Evolutionary conservation across 2,329 filamentous ascomycete genomes (phyloP).

Genomic region (Diaporthe eres): DNA sequence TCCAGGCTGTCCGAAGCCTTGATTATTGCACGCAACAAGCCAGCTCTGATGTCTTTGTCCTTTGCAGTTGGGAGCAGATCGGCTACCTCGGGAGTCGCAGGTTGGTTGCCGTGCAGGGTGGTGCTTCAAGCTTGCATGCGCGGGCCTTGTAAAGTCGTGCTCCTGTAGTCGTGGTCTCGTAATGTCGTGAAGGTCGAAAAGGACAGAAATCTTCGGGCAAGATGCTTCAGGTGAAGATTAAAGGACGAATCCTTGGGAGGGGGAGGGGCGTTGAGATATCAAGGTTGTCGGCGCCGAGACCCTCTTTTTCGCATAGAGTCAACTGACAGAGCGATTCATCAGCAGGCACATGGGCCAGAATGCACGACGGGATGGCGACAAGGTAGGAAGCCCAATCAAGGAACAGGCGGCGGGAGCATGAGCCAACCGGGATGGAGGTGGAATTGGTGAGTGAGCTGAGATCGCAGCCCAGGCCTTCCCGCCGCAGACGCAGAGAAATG

Average conservation of each 20-base stretch:
- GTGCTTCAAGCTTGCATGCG: not conserved
- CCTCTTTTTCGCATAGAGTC: constrained; percentile 25
- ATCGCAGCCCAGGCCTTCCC: constrained; percentile 41
- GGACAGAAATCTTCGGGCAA: not conserved
- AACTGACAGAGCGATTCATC: constrained; percentile 27
- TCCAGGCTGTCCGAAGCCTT: not conserved
- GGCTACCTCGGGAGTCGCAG: constrained; percentile 4
- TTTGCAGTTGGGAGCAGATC: not conserved
- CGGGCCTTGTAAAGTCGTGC: not conserved
- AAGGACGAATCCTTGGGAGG: constrained; percentile 16
- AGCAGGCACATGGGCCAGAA: constrained; percentile 32
- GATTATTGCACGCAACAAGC: not conserved
- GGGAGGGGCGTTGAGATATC: constrained; percentile 13
- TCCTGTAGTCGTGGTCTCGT: constrained; percentile 4
- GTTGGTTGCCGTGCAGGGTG: not conserved
- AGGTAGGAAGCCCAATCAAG: constrained; percentile 25
- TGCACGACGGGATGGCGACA: constrained; percentile 27
- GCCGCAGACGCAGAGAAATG: constrained; percentile 33
- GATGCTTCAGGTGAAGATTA: constrained; percentile 32
- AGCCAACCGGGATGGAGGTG: constrained; percentile 27
- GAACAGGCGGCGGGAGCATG: constrained; percentile 26
- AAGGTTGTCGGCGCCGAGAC: constrained; percentile 8
- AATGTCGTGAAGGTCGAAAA: constrained; percentile 4
- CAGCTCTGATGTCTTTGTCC: not conserved
- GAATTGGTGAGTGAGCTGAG: constrained; percentile 37